phyloP scores from a whole-genome alignment of 1,284 basidiomycete species.

The Ceratobasidium sp. region DNA sequence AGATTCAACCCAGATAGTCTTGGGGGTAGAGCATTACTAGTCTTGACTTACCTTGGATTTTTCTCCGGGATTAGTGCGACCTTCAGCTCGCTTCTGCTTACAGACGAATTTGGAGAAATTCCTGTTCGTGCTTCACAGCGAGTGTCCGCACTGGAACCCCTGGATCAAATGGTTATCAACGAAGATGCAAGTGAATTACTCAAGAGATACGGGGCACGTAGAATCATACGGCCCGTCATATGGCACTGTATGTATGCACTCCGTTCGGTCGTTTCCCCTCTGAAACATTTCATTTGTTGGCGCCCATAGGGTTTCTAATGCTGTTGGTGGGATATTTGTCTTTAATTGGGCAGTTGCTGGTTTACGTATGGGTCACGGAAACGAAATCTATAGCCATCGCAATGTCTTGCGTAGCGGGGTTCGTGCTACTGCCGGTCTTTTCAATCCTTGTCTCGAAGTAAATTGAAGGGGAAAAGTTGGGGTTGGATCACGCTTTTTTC shows the following conservation, averaged over 20 bases:
- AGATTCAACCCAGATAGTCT: not conserved
- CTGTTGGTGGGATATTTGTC: slow-evolving; percentile 1
- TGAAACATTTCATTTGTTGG: not conserved
- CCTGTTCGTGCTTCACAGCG: slow-evolving; percentile 12
- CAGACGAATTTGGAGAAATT: slow-evolving; percentile 23
- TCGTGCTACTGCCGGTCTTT: slow-evolving; percentile 13
- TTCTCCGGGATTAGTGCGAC: slow-evolving; percentile 14
- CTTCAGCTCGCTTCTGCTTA: slow-evolving; percentile 21
- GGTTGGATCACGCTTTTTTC: too few relatives aligned
- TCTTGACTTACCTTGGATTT: slow-evolving; percentile 16
- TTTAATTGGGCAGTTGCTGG: slow-evolving; percentile 19
- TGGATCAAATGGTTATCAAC: slow-evolving; percentile 9
- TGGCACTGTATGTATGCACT: slow-evolving; percentile 27
- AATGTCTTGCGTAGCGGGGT: slow-evolving; percentile 14
- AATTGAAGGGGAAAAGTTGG: too few relatives aligned
- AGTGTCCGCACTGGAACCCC: slow-evolving; percentile 1
- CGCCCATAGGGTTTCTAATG: slow-evolving; percentile 22
- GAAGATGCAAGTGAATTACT: slow-evolving; percentile 10
- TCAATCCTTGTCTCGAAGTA: not conserved
- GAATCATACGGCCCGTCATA: slow-evolving; percentile 1
- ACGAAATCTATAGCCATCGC: slow-evolving; percentile 2
- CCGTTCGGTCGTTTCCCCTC: not conserved
- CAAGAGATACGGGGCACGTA: slow-evolving; percentile 8
- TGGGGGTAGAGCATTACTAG: not conserved
- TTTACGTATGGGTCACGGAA: slow-evolving; percentile 20